phyloP scores from a whole-genome alignment of 2,329 filamentous ascomycete species.

The Rhytidhysteron rufulum region DNA sequence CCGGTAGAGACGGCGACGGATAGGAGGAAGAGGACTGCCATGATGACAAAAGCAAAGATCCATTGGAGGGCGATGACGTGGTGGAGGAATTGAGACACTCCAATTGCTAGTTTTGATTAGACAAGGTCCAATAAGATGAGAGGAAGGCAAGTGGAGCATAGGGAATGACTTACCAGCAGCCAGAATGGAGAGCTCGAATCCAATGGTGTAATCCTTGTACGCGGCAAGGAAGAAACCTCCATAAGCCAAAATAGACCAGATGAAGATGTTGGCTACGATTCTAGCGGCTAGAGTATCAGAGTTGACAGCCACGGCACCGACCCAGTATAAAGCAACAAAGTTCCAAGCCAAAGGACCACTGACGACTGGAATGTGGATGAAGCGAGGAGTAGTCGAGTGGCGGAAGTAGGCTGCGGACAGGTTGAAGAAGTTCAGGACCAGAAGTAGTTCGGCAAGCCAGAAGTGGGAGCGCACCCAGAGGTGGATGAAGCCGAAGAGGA shows the following conservation, averaged over 20 bases:
- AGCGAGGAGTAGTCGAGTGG: slow-evolving; percentile 65
- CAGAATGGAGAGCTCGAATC: slow-evolving; percentile 72
- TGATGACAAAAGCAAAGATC: slow-evolving; percentile 88
- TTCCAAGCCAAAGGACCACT: slow-evolving; percentile 81
- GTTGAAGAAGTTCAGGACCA: slow-evolving; percentile 80
- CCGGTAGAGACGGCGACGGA: slow-evolving; percentile 64
- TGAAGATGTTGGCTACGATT: slow-evolving; percentile 80
- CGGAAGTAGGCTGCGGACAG: slow-evolving; percentile 76
- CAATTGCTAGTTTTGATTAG: slow-evolving; percentile 50
- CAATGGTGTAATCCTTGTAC: slow-evolving; percentile 75
- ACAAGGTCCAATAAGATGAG: background rate
- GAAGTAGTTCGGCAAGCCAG: slow-evolving; percentile 69
- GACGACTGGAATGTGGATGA: slow-evolving; percentile 73
- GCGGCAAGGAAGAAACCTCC: slow-evolving; percentile 70
- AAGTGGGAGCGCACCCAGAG: slow-evolving; percentile 77
- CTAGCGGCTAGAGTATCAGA: slow-evolving; percentile 64
- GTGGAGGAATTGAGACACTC: slow-evolving; percentile 70
- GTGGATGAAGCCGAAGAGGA: slow-evolving; percentile 78
- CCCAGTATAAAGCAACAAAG: slow-evolving; percentile 84
- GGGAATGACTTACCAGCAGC: slow-evolving; percentile 57
- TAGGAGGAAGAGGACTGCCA: slow-evolving; percentile 67
- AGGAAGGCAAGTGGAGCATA: background rate
- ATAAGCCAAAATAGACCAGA: slow-evolving; percentile 77
- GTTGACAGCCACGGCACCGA: slow-evolving; percentile 70
- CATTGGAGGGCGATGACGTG: slow-evolving; percentile 78